Percentiles rank a stretch among this genome's conserved stretches.
These are phyloP conservation scores for Pseudomassariella vexata DNA, from an alignment of 2,329 filamentous ascomycete species.

Conservation along the genomic window DNA sequence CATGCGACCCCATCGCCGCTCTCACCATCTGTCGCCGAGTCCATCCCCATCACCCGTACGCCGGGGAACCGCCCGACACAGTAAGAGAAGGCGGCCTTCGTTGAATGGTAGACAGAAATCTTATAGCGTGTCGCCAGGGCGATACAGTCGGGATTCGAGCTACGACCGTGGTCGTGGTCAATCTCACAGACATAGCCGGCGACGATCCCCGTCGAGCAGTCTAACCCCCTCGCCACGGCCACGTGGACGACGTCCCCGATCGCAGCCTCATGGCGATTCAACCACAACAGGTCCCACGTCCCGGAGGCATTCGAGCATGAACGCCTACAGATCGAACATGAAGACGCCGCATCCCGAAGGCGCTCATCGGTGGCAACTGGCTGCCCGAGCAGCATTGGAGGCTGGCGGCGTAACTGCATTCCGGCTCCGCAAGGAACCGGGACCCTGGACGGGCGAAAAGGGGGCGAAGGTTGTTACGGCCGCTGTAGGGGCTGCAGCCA, in stretches of 20 bases:
- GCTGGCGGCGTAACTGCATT: constrained; percentile 44
- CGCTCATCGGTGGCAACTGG: constrained; percentile 25
- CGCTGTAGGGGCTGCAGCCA: constrained; percentile 41
- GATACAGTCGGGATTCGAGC: constrained; percentile 1
- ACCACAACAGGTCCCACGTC: not conserved
- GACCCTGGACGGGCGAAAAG: constrained; percentile 42
- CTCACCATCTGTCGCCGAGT: constrained; percentile 6
- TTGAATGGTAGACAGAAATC: constrained; percentile 7
- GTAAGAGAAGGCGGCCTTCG: constrained; percentile 4
- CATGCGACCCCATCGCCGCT: constrained; percentile 2
- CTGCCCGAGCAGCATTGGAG: constrained; percentile 39
- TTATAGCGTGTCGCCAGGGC: constrained; percentile 6
- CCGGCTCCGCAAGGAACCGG: constrained; percentile 36
- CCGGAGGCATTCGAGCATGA: not conserved
- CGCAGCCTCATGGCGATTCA: not conserved
- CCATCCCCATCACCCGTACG: constrained; percentile 9
- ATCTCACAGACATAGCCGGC: constrained; percentile 1
- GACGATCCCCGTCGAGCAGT: too few species aligned
- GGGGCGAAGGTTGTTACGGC: constrained; percentile 43
- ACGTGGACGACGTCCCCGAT: not conserved
- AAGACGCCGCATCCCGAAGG: constrained; percentile 7
- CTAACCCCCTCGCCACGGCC: constrained; percentile 2
- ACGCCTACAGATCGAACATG: constrained; percentile 3
- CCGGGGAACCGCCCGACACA: constrained; percentile 1
- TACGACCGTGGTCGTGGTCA: constrained; percentile 1